A percentile compares a stretch with the other conserved stretches of the same genome.
Conservation (phyloP, 2,329 filamentous ascomycete species). For the Aureobasidium sp. region DNA sequence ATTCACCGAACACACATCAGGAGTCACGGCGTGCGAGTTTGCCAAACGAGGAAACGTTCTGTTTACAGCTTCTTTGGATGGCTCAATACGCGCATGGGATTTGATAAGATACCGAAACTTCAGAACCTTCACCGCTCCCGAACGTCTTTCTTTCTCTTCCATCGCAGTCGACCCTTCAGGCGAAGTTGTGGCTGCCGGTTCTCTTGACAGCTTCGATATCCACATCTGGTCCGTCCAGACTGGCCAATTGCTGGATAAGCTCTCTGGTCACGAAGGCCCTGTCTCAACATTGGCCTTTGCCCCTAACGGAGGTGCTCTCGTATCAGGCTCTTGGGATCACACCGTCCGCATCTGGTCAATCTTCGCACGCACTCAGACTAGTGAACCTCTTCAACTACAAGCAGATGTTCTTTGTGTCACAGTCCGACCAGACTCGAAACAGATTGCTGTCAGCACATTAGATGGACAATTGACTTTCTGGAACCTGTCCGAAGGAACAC, state of each 20-base stretch:
- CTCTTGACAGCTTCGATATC: slow-evolving; percentile 91
- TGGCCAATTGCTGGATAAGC: slow-evolving; percentile 81
- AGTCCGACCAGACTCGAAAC: slow-evolving; percentile 80
- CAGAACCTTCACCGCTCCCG: slow-evolving; percentile 90
- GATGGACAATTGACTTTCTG: slow-evolving; percentile 95
- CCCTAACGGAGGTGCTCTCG: slow-evolving; percentile 71
- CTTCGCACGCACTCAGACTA: slow-evolving; percentile 87
- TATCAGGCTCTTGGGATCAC: slow-evolving; percentile 94
- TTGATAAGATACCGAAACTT: slow-evolving; percentile 94
- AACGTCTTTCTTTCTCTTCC: slow-evolving; percentile 82
- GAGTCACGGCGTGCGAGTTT: slow-evolving; percentile 90
- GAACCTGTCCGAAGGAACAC: slow-evolving; percentile 79
- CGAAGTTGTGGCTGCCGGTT: slow-evolving; percentile 91
- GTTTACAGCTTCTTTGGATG: slow-evolving; percentile 91
- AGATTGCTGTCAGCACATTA: slow-evolving; percentile 83
- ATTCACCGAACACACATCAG: slow-evolving; percentile 92
- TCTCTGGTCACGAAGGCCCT: slow-evolving; percentile 89
- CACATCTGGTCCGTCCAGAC: slow-evolving; percentile 99
- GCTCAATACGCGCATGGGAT: slow-evolving; percentile 93
- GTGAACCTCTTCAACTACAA: slow-evolving; percentile 88
- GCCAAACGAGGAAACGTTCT: slow-evolving; percentile 91
- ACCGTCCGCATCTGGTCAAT: slow-evolving; percentile 98
- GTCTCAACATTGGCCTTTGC: slow-evolving; percentile 84
- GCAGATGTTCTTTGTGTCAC: slow-evolving; percentile 82
- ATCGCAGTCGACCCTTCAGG: slow-evolving; percentile 95